Conservation (phyloP, 257 asterid species). For the Nicotiana attenuata region DNA sequence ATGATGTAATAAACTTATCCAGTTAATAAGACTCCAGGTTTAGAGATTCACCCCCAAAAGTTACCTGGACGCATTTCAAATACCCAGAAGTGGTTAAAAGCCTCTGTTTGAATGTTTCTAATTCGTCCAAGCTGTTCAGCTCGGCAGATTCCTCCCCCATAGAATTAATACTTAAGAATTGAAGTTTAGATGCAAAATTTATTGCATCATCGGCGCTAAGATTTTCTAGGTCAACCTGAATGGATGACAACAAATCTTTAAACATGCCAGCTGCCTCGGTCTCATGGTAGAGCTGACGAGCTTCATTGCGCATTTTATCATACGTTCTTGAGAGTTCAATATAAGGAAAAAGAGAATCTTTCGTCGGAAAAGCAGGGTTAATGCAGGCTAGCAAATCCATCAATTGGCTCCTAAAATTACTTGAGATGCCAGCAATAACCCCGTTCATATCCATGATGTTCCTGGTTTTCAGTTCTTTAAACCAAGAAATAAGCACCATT, state of each 20-base stretch:
- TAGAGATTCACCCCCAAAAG: slow-evolving; percentile 3
- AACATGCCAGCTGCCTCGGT: slow-evolving; percentile 62
- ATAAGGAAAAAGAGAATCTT: slow-evolving; percentile 79
- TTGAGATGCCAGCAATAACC: slow-evolving; percentile 42
- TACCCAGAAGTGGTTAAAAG: slow-evolving; percentile 89
- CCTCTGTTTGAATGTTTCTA: slow-evolving; percentile 85
- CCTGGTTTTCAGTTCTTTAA: slow-evolving; percentile 56
- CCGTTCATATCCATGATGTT: slow-evolving; percentile 38
- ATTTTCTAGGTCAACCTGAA: slow-evolving; percentile 50
- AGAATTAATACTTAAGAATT: slow-evolving; percentile 34
- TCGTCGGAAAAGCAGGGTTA: slow-evolving; percentile 88
- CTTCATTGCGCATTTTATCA: slow-evolving; percentile 87
- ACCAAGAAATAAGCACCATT: slow-evolving; percentile 88
- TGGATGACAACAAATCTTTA: slow-evolving; percentile 48
- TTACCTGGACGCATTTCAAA: slow-evolving; percentile 95
- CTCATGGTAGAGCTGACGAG: slow-evolving; percentile 62
- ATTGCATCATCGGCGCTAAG: slow-evolving; percentile 83
- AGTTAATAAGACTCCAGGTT: background rate
- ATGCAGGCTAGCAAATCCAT: slow-evolving; percentile 77
- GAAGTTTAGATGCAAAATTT: slow-evolving; percentile 66
- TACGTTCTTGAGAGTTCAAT: slow-evolving; percentile 92
- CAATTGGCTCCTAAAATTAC: slow-evolving; percentile 61
- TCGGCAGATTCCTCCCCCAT: slow-evolving; percentile 53
- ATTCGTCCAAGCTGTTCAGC: slow-evolving; percentile 54
- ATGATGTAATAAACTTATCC: background rate